Conservation (phyloP, 2,329 filamentous ascomycete species). For the Fusarium sp. region DNA sequence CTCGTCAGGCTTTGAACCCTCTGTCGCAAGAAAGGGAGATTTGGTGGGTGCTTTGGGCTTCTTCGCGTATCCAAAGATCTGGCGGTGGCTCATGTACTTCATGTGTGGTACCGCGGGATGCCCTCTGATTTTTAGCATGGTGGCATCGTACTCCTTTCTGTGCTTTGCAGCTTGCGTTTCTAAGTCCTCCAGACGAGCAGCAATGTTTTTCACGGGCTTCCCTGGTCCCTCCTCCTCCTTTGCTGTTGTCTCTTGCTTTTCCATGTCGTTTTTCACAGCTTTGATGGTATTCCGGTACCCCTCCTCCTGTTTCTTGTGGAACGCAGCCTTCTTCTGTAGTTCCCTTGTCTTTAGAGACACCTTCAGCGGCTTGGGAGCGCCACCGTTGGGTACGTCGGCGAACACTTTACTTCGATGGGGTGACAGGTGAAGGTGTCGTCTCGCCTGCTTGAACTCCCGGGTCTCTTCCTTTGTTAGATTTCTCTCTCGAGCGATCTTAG, state of each 20-base stretch:
- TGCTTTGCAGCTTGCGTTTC: slow-evolving; percentile 49
- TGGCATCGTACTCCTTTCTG: slow-evolving; percentile 42
- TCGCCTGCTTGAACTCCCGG: slow-evolving; percentile 55
- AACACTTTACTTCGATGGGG: slow-evolving; percentile 49
- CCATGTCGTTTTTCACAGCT: slow-evolving; percentile 35
- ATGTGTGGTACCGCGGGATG: slow-evolving; percentile 46
- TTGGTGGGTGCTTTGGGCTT: slow-evolving; percentile 34
- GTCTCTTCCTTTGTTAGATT: slow-evolving; percentile 53
- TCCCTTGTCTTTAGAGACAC: slow-evolving; percentile 45
- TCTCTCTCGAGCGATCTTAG: slow-evolving; percentile 50
- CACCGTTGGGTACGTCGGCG: slow-evolving; percentile 35
- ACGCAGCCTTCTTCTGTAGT: slow-evolving; percentile 50
- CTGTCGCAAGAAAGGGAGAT: slow-evolving; percentile 37
- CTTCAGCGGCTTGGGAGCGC: slow-evolving; percentile 27
- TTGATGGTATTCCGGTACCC: slow-evolving; percentile 49
- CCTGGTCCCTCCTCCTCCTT: background rate
- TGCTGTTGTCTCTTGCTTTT: background rate
- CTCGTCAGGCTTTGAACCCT: background rate
- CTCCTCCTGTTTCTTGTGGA: slow-evolving; percentile 53
- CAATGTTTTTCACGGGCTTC: slow-evolving; percentile 15
- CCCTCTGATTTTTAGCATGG: slow-evolving; percentile 53
- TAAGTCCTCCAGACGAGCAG: slow-evolving; percentile 43
- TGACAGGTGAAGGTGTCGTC: slow-evolving; percentile 52
- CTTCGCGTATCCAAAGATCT: slow-evolving; percentile 50
- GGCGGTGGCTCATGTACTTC: slow-evolving; percentile 49